Conservation (phyloP, 345 rosid species). For the Boechera divaricarpa region DNA sequence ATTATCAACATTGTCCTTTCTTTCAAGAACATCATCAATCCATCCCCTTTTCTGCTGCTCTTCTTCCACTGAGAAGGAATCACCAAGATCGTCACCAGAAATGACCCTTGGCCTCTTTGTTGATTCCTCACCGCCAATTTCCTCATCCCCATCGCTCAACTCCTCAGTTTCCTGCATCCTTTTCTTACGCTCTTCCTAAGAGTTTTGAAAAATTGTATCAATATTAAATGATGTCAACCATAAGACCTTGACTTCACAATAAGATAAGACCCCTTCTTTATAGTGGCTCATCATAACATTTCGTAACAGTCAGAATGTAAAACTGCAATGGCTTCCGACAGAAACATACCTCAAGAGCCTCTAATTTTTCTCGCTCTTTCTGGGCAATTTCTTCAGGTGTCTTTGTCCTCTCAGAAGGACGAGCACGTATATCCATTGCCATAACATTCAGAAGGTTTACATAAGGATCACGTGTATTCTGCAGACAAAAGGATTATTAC, state of each 20-base stretch:
- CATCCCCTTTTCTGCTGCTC: slow-evolving; percentile 69
- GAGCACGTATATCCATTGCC: slow-evolving; percentile 76
- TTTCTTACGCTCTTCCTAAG: slow-evolving; percentile 82
- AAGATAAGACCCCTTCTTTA: slow-evolving; percentile 6
- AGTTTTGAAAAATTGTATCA: slow-evolving; percentile 24
- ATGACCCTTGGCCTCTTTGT: slow-evolving; percentile 49
- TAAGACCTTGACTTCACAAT: slow-evolving; percentile 1
- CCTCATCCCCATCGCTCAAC: slow-evolving; percentile 76
- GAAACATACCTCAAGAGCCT: slow-evolving; percentile 72
- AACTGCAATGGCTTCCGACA: slow-evolving; percentile 1
- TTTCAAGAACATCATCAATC: slow-evolving; percentile 87
- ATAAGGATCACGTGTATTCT: slow-evolving; percentile 67
- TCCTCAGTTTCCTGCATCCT: slow-evolving; percentile 81
- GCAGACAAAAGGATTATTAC: slow-evolving; percentile 27
- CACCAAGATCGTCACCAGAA: slow-evolving; percentile 95
- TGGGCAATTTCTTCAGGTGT: slow-evolving; percentile 99
- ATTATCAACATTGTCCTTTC: slow-evolving; percentile 56
- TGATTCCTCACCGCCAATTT: slow-evolving; percentile 52
- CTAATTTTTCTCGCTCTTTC: slow-evolving; percentile 80
- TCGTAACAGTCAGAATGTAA: background rate
- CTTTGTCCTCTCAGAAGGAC: slow-evolving; percentile 83
- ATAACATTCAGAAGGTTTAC: slow-evolving; percentile 60
- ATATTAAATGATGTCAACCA: slow-evolving; percentile 23
- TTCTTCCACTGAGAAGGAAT: slow-evolving; percentile 74
- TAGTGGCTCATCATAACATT: slow-evolving; percentile 13